Evolutionary conservation across 768 basidiomycete genomes (phyloP), one percentile per base, ranked within the genome.

Genomic region (Ephemerocybe angulata): DNA sequence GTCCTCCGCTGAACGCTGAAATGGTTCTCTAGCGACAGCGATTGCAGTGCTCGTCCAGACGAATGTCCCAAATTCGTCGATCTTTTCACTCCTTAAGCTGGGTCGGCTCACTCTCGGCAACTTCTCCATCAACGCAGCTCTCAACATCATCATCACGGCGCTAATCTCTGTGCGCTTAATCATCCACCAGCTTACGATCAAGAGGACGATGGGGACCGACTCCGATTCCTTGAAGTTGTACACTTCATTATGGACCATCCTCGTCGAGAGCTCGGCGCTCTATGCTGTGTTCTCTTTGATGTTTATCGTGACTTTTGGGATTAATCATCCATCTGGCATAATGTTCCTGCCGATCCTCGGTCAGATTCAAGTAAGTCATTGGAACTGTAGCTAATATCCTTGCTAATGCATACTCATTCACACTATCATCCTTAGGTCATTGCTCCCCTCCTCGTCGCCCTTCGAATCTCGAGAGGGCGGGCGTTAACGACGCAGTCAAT

Each of bases 201-300:
- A 22, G 13, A 4, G 28, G 17, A 21, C 30, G 3, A 21, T 35
- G 17, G 30, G 19, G 10, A 21, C 5, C 12, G 19, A 29, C 19
- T 12, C 25, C 4, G 17, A 10, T 3, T 27, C 21, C 21, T 4
- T 50, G 48, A 11, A 22, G 8, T 21, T 31, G 30, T 50, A 50
- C 27, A 50, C 30, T 21, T 50, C 48, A 22, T 4, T 50, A 17
- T 21, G 19, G 28, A 35, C 48, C 6, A 50, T 50, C 11, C 11
- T 50, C 6, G 31, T 50, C 4, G 48, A 50, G 48, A 50, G 48
- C 31, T 50, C 48, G 8, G 48, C 48, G n/a, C 30, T 50, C 4
- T 50, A 50, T 22, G 31, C 27, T 15, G 12, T 19, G 48, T 50
- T 50, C 30, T 29, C 31, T 4, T 22, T 50, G 30, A 5, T 29